Percentiles rank a stretch among this genome's conserved stretches.
These are phyloP conservation scores for Globisporangium splendens DNA, from an alignment of 352 stramenopile genomes.

Conservation along the genomic window DNA sequence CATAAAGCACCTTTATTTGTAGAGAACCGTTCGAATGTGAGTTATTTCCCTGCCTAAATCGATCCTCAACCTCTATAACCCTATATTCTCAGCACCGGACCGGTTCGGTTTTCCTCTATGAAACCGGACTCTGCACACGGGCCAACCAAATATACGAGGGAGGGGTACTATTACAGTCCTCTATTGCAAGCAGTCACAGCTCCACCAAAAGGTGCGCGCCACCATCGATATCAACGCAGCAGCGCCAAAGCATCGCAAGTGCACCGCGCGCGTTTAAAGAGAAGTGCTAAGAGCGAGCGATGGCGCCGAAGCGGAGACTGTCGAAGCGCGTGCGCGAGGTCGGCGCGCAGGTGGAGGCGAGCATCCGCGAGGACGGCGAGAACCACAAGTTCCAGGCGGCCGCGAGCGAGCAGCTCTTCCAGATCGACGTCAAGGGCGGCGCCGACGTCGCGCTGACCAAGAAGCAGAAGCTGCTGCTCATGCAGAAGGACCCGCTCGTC, in stretches of 20 bases:
- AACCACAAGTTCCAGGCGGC: conserved; percentile 78
- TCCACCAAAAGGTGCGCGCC: neutral
- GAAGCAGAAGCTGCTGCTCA: conserved; percentile 58
- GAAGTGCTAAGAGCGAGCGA: conserved; percentile 8
- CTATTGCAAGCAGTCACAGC: neutral
- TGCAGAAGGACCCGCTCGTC: conserved; percentile 68
- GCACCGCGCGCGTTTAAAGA: too few relatives aligned
- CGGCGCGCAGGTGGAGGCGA: conserved; percentile 72
- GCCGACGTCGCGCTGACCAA: conserved; percentile 41
- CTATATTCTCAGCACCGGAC: neutral
- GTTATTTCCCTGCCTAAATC: too few relatives aligned
- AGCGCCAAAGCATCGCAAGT: too few relatives aligned
- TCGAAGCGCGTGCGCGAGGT: conserved; percentile 65
- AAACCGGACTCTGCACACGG: too few relatives aligned
- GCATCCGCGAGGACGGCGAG: conserved; percentile 73
- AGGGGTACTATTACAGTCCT: neutral
- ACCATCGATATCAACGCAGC: neutral
- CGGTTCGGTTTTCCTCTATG: neutral
- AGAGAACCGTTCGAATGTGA: neutral
- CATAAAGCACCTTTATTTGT: too few relatives aligned
- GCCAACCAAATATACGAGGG: neutral
- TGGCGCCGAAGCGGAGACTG: conserved; percentile 52
- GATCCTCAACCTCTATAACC: too few relatives aligned
- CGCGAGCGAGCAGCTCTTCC: conserved; percentile 69
- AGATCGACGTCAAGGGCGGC: conserved; percentile 72